Conservation (phyloP, 2,329 filamentous ascomycete species). For the Taxawa tesnikishii region DNA sequence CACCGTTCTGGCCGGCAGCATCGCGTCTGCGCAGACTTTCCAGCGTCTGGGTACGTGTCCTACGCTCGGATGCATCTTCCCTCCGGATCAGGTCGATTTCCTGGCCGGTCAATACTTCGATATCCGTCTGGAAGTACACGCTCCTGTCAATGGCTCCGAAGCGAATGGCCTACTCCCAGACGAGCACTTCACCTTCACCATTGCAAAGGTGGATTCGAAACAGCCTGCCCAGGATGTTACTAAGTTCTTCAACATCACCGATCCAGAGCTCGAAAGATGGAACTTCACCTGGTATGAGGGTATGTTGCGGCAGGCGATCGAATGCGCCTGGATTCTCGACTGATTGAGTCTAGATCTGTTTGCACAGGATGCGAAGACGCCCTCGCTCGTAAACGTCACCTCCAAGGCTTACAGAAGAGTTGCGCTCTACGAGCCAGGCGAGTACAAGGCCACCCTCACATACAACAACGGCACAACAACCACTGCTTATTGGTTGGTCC, state of each 20-base stretch:
- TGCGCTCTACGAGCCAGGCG: conserved; percentile 64
- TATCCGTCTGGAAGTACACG: conserved; percentile 71
- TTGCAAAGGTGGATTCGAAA: conserved; percentile 49
- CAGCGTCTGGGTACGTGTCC: conserved; percentile 44
- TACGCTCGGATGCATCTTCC: conserved; percentile 41
- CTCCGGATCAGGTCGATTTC: conserved; percentile 60
- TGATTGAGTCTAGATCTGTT: conserved; percentile 48
- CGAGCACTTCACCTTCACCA: conserved; percentile 62
- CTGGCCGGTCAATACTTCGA: conserved; percentile 76
- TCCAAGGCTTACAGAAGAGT: conserved; percentile 67
- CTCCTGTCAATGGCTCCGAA: conserved; percentile 70
- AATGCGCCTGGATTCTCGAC: background rate
- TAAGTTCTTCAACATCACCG: conserved; percentile 55
- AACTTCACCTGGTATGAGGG: conserved; percentile 74
- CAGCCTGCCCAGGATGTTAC: conserved; percentile 38
- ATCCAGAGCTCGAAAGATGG: conserved; percentile 69
- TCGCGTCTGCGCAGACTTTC: conserved; percentile 39
- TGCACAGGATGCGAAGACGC: conserved; percentile 55
- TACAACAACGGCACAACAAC: conserved; percentile 66
- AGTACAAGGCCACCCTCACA: conserved; percentile 61
- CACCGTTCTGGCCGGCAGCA: too few relatives aligned
- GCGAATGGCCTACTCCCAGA: conserved; percentile 49
- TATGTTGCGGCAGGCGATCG: conserved; percentile 19
- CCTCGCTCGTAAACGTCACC: conserved; percentile 67
- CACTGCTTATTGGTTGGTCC: conserved; percentile 64